phyloP scores from a whole-genome alignment of 768 basidiomycete genomes.

The Psilocybe sp. region DNA sequence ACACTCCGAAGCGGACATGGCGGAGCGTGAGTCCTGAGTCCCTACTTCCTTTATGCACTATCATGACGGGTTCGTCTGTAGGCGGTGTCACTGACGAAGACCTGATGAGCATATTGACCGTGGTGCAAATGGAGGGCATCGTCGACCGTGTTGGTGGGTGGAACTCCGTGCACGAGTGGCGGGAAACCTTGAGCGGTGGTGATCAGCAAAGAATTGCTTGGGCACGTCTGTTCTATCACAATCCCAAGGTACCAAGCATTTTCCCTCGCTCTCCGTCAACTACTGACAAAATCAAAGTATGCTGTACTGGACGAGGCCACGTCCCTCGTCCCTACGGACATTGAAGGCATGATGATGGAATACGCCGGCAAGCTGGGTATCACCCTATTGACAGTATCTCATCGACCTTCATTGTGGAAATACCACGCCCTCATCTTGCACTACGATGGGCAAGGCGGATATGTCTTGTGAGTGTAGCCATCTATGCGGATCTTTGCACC shows the following conservation, averaged over 20 bases:
- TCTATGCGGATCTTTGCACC: slow-evolving; percentile 4
- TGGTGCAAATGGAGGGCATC: slow-evolving; percentile 82
- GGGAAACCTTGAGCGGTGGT: slow-evolving; percentile 89
- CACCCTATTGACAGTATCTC: slow-evolving; percentile 91
- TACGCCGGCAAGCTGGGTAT: slow-evolving; percentile 84
- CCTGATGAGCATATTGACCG: slow-evolving; percentile 64
- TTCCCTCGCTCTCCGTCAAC: neutral
- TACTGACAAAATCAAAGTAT: slow-evolving; percentile 51
- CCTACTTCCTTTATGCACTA: neutral
- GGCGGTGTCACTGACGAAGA: slow-evolving; percentile 75
- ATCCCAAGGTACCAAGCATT: slow-evolving; percentile 64
- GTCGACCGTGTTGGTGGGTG: slow-evolving; percentile 97
- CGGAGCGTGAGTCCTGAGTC: slow-evolving; percentile 50
- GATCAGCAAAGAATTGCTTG: slow-evolving; percentile 98
- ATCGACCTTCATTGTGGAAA: slow-evolving; percentile 92
- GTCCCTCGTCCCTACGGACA: slow-evolving; percentile 86
- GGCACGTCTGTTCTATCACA: slow-evolving; percentile 95
- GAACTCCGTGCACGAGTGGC: slow-evolving; percentile 88
- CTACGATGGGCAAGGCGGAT: slow-evolving; percentile 93
- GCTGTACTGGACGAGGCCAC: slow-evolving; percentile 97
- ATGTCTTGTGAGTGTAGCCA: slow-evolving; percentile 74
- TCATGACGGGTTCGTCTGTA: slow-evolving; percentile 18
- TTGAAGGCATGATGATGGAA: slow-evolving; percentile 95
- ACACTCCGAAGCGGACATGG: slow-evolving; percentile 79
- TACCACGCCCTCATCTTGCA: slow-evolving; percentile 88